Evolutionary conservation across 2,329 filamentous ascomycete genomes (phyloP).

Genomic region (Calycina herbarum): DNA sequence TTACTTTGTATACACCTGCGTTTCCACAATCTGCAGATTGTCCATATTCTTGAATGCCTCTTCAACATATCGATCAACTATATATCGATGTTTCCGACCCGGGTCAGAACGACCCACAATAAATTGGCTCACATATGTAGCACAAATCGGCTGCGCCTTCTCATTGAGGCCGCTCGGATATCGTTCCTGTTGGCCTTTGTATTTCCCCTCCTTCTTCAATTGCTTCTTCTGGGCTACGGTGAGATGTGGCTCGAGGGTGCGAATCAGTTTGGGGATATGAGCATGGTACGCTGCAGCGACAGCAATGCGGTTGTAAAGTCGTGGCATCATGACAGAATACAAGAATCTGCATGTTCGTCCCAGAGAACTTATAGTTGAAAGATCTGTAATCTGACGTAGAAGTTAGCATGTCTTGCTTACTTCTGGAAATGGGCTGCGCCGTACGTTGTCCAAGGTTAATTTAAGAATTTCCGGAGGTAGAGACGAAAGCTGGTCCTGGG

Average conservation of each 20-base stretch:
- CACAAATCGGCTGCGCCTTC: constrained; percentile 13
- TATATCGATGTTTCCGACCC: constrained; percentile 6
- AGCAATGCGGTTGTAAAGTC: constrained; percentile 9
- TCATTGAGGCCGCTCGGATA: constrained; percentile 8
- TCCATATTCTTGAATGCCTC: constrained; percentile 16
- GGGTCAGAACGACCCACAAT: constrained; percentile 7
- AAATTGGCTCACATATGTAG: constrained; percentile 8
- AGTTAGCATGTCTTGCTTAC: constrained; percentile 2
- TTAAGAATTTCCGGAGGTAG: constrained; percentile 12
- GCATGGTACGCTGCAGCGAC: constrained; percentile 8
- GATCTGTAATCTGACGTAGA: constrained; percentile 5
- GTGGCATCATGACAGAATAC: constrained; percentile 10
- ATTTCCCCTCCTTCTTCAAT: constrained; percentile 15
- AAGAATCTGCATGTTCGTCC: constrained; percentile 8
- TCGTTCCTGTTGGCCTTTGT: constrained; percentile 12
- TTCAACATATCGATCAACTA: constrained; percentile 15
- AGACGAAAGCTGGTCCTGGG: constrained; percentile 7
- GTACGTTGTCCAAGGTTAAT: constrained; percentile 13
- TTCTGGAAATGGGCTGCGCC: background rate
- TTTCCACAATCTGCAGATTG: constrained; percentile 15
- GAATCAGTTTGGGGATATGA: constrained; percentile 14
- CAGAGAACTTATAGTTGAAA: constrained; percentile 8
- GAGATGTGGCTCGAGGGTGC: constrained; percentile 12
- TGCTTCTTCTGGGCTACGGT: constrained; percentile 14
- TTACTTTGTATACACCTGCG: constrained; percentile 10